Evolutionary conservation across 2,329 filamentous ascomycete genomes (phyloP).

Genomic region (Diaporthe citri): DNA sequence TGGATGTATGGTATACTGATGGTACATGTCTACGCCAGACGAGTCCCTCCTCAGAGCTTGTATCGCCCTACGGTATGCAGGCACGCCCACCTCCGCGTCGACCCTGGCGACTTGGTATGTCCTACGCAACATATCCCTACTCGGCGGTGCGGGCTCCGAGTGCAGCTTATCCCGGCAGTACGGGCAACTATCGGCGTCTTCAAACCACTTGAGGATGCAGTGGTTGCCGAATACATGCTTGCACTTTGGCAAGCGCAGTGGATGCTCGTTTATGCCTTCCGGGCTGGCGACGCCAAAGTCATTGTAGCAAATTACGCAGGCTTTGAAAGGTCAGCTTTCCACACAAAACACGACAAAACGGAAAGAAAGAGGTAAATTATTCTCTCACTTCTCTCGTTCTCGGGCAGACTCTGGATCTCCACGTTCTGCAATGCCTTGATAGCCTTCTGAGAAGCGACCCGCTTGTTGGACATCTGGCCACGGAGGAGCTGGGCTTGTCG

Average conservation of each 20-base stretch:
- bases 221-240: slow-evolving; percentile 74
- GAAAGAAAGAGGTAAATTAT: slow-evolving; percentile 46
- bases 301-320: slow-evolving; percentile 75
- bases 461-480: slow-evolving; percentile 57
- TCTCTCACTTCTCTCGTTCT: slow-evolving; percentile 59
- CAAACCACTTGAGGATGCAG: slow-evolving; percentile 76
- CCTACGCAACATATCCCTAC: slow-evolving; percentile 46
- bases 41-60: slow-evolving; percentile 26
- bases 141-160: slow-evolving; percentile 55
- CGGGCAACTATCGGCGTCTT: slow-evolving; percentile 72
- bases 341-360: slow-evolving; percentile 12
- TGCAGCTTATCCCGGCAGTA: slow-evolving; percentile 74
- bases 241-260: slow-evolving; percentile 71
- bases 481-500: slow-evolving; percentile 57
- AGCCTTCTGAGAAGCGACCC: slow-evolving; percentile 62
- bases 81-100: slow-evolving; percentile 30
- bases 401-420: slow-evolving; percentile 57
- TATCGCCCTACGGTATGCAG: slow-evolving; percentile 23
- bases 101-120: slow-evolving; percentile 42
- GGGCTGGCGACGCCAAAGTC: slow-evolving; percentile 69
- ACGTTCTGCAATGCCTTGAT: slow-evolving; percentile 62
- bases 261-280: slow-evolving; percentile 68
- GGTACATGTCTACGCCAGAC: slow-evolving; percentile 12
- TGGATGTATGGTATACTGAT: slow-evolving; percentile 12
- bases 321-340: slow-evolving; percentile 51